Evolutionary conservation across 176 grass and related monocot genomes (phyloP), one percentile per base, ranked within the genome.

Genomic region (Hordeum vulgare): DNA sequence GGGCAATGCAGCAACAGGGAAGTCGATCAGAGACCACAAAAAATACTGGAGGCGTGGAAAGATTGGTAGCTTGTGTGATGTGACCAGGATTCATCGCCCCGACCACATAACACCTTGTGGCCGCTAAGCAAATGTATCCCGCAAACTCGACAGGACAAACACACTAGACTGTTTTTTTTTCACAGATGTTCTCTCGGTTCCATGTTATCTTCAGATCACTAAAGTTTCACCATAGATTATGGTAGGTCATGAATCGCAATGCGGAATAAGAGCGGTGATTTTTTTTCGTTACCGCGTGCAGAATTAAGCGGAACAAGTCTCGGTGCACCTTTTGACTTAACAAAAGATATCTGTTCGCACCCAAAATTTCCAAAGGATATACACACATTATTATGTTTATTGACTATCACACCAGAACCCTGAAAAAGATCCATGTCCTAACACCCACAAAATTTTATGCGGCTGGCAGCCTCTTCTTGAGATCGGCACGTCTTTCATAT

Each of bases 401-500:
- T 78, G 60, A 76, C 72, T 78, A 85, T 26, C 82, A 86, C 57
- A 73, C 57, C 24, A 81, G 34, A 78, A 64, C 73, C 70, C 53
- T 18, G 0, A 58, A 27, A 81, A 58, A 15, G 25, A 73, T 81
- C 42, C 36, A 42, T 36, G 78, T 58, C 62, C 15, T 12, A 89
- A 63, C 41, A 66, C 47, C 77, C 71, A 54, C 68, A 85, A 77
- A 91, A 44, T 10, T 85, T 73, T 68, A 75, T 39, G 53, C 34
- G 82, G 65, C 12, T 67, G 7, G 47, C 71, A 40, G 13, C 75
- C 21, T 36, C 15, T 40, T 77, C 41, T 73, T 39, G 45, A 79
- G 23, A 51, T 77, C 29, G 45, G 20, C 53, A 15, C 11, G 83
- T 64, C 58, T 77, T 61, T 95, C 86, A 96, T 18, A 90, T 21